Base-by-base conservation (phyloP, 192 early-diverging fungal species). In the Podila minutissima region DNA sequence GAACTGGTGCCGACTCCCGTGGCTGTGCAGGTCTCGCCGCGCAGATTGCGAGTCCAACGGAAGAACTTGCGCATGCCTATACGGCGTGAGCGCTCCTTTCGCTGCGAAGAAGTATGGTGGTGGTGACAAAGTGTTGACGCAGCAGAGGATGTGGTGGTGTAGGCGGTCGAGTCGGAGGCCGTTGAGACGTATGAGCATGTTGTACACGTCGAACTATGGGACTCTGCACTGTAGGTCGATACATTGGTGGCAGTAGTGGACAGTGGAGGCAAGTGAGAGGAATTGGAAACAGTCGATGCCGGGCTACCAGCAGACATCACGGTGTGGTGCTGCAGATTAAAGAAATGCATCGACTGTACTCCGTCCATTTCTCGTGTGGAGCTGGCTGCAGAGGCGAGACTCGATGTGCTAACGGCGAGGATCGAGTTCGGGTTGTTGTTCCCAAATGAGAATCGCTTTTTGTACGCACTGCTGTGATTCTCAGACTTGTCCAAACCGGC, bases 301-400 rank as follows among this genome's bases (percentile, higher is more conserved):
- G 67, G 57, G 20, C 51, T 66, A 48, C 74, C 61, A 22, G 67
- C 51, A 3, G 38, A 57, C 74, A 70, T 70, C 29, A 53, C 29
- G 0, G 33, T 20, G 29, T 10, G 9, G 12, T 26, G 28, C 17
- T 68, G 67, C 24, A 29, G 35, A 46, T 64, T 75, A 41, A 59
- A 69, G n/a, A 59, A 69, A 5, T 60, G 67, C 53, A 41, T 61
- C 1, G 67, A 59, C 28, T 59, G 24, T 17, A 38, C 46, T 9
- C 53, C 53, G 17, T 69, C 62, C 62, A 29, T 2, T 5, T 31
- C 62, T 46, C 38, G 53, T 11, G 29, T 31, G 11, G 41, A 4
- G n/a, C 5, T 48, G 15, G 31, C 57, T 2, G 60, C 67, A 15
- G 41, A 46, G 15, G 20, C 20, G 19, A 70, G 57, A 49, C 58